Percentiles rank a stretch among this genome's conserved stretches.
phyloP scores from a whole-genome alignment of 1,284 basidiomycete genomes.

The Ustilago xerochloae region DNA sequence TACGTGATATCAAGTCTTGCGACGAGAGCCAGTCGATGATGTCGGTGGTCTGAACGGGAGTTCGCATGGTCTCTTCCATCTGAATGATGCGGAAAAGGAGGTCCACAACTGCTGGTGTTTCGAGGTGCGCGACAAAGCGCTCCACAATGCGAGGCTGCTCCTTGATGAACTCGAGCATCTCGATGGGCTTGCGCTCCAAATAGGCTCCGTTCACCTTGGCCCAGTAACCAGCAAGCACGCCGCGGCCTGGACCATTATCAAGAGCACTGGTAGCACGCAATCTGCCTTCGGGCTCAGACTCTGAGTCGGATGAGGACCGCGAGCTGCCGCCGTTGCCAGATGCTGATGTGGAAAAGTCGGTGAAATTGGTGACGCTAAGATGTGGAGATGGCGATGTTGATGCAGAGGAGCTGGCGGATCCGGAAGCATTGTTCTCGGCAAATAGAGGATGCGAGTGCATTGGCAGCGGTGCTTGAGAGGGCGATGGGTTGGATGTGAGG shows the following conservation, averaged over 20 bases:
- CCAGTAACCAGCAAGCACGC: slow-evolving; percentile 72
- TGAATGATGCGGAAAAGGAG: slow-evolving; percentile 91
- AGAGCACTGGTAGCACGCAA: slow-evolving; percentile 47
- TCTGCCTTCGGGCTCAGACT: slow-evolving; percentile 25
- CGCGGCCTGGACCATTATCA: slow-evolving; percentile 70
- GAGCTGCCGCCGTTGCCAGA: slow-evolving; percentile 25
- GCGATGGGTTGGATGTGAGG: slow-evolving; percentile 76
- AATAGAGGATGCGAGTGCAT: slow-evolving; percentile 66
- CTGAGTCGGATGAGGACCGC: slow-evolving; percentile 30
- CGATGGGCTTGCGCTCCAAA: slow-evolving; percentile 85
- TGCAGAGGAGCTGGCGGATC: slow-evolving; percentile 23
- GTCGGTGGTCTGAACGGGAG: slow-evolving; percentile 73
- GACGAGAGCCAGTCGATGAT: slow-evolving; percentile 91
- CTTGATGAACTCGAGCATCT: slow-evolving; percentile 94
- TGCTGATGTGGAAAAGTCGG: slow-evolving; percentile 22
- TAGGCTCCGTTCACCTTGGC: slow-evolving; percentile 89
- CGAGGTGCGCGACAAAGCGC: slow-evolving; percentile 84
- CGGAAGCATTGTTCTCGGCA: slow-evolving; percentile 33
- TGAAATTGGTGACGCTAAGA: slow-evolving; percentile 45
- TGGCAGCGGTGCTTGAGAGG: slow-evolving; percentile 57
- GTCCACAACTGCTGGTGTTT: slow-evolving; percentile 90
- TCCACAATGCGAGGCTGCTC: slow-evolving; percentile 84
- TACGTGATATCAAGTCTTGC: slow-evolving; percentile 82
- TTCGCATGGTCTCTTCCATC: slow-evolving; percentile 84
- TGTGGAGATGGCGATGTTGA: slow-evolving; percentile 41